A percentile compares a stretch with the other conserved stretches of the same genome.
phyloP scores from a whole-genome alignment of 345 rosid genomes.

The Laguncularia racemosa region DNA sequence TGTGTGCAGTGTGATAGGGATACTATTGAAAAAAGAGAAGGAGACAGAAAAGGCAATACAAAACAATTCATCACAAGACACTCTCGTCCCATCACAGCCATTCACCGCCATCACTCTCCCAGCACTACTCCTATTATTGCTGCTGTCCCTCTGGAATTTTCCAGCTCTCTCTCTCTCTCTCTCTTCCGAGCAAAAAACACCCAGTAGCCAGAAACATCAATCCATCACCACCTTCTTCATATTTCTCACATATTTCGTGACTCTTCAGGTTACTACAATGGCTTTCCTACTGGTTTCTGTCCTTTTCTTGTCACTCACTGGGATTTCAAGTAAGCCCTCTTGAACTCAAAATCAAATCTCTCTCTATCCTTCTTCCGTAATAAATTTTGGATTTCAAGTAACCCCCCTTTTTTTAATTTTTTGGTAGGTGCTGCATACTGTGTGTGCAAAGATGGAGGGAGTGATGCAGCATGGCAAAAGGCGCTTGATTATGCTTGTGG shows the following conservation, averaged over 20 bases:
- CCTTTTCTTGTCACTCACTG: slow-evolving; percentile 44
- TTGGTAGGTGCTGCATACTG: slow-evolving; percentile 67
- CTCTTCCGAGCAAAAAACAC: background rate
- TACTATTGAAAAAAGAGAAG: no score
- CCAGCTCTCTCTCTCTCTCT: slow-evolving; percentile 1
- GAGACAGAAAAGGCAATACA: no score
- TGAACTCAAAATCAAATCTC: background rate
- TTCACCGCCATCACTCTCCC: background rate
- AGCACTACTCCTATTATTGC: slow-evolving; percentile 2
- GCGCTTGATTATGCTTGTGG: slow-evolving; percentile 87
- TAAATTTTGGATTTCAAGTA: slow-evolving; percentile 1
- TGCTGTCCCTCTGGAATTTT: background rate
- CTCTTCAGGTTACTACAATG: slow-evolving; percentile 28
- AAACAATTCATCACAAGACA: no score
- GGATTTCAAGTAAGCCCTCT: slow-evolving; percentile 56
- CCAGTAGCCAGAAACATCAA: background rate
- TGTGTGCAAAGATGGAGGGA: slow-evolving; percentile 59
- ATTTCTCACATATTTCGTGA: background rate
- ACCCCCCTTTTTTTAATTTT: background rate
- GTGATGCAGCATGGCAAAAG: slow-evolving; percentile 53
- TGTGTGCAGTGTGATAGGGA: no score
- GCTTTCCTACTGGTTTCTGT: slow-evolving; percentile 34
- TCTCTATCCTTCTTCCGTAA: background rate
- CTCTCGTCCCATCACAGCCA: no score
- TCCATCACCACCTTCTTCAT: background rate